phyloP scores from a whole-genome alignment of 192 early-diverging fungal species.

The Coemansia javaensis region DNA sequence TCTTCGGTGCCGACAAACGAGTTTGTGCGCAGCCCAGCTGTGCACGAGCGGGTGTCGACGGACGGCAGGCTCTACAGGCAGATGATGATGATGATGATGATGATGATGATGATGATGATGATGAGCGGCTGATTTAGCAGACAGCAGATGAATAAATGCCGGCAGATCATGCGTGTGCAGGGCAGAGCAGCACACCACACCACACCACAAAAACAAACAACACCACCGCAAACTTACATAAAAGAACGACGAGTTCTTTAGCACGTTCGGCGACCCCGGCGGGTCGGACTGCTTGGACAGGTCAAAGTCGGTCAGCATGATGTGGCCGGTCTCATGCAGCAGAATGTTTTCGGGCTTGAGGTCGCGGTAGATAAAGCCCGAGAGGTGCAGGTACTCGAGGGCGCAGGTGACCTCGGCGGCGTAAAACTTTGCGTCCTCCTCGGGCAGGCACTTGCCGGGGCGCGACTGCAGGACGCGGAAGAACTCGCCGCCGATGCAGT shows the following conservation, averaged over 20 bases:
- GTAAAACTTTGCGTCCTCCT: constrained; percentile 93
- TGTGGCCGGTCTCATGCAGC: constrained; percentile 92
- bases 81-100: too few relatives aligned
- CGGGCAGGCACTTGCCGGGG: constrained; percentile 82
- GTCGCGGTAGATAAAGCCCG: constrained; percentile 97
- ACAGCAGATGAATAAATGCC: too few relatives aligned
- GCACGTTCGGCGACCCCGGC: constrained; percentile 67
- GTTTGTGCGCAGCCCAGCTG: constrained; percentile 84
- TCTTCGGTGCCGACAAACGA: constrained; percentile 99
- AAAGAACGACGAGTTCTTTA: constrained; percentile 57
- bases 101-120: too few relatives aligned
- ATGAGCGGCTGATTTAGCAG: too few relatives aligned
- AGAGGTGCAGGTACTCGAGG: constrained; percentile 92
- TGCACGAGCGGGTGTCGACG: constrained; percentile 86
- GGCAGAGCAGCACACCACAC: too few relatives aligned
- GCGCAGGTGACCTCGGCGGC: constrained; percentile 95
- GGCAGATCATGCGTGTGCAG: too few relatives aligned
- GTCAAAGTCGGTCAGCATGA: constrained; percentile 99
- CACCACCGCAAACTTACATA: constrained; percentile 44
- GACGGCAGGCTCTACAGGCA: constrained; percentile 53
- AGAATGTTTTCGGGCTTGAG: constrained; percentile 98
- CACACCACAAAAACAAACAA: too few relatives aligned
- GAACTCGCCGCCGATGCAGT: constrained; percentile 85
- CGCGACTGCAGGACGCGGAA: constrained; percentile 81
- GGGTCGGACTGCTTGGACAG: constrained; percentile 89